Evolutionary conservation across 2,329 filamentous ascomycete genomes (phyloP), one percentile per base, ranked within the genome.

Genomic region (Stachybotrys elegans): DNA sequence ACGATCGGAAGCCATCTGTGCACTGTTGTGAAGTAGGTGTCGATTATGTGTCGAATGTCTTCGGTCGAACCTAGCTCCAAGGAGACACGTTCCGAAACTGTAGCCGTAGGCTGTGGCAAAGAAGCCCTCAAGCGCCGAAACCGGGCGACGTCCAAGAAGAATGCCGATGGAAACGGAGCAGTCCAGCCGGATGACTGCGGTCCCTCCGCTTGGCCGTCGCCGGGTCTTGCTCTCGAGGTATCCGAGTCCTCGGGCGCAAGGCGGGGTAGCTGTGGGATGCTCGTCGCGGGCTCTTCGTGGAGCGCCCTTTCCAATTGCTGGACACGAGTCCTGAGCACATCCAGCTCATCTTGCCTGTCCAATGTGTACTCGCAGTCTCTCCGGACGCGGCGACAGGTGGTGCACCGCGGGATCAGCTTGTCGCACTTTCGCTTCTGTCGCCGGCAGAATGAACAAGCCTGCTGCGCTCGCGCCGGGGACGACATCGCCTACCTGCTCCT

Each of bases 1-100:
- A 35, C 16, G 32, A 35, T 35, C 32, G 32, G 32, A 35, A 35
- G 32, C 32, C 32, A 35, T 8, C 32, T 35, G 32, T 35, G 32
- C 32, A 35, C 32, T 35, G 32, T 35, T 35, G 32, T 35, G 17
- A 35, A 35, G 32, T 35, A 35, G 32, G 32, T 35, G 32, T 35
- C 32, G 32, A 35, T 35, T 8, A 16, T 35, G 32, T 35, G 32
- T 16, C 32, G 32, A 17, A 35, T 35, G 32, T 35, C 32, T 35
- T 16, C 32, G 32, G 32, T 35, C 32, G 32, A 35, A 35, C 32
- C 32, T 19, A 35, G 32, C 32, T 11, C 32, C 32, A 35, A 35
- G 16, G 32, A 35, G 32, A 35, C 12, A 35, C 32, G 32, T 35
- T 35, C 32, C 32, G 32, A 35, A 35, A 35, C 32, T 35, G 32